Evolutionary conservation across 345 rosid species (phyloP), one percentile per base, ranked within the genome.

Genomic region (Draba incana): DNA sequence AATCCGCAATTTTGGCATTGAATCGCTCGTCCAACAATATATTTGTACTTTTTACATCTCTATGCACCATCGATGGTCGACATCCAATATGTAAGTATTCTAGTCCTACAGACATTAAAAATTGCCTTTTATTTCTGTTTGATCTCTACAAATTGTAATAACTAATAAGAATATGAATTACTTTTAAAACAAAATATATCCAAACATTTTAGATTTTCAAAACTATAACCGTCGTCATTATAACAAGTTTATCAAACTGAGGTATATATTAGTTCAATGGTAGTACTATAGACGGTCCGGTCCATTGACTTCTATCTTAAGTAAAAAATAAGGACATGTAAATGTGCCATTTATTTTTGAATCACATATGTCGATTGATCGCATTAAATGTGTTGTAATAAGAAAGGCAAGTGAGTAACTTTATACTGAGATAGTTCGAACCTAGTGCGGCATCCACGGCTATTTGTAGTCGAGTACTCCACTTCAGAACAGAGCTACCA

Each of bases 391-490:
- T 55, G 3, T 10, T 14, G 25, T 4, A 39, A 35, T 33, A 2
- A 55, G n/a, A 33, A 43, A n/a, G 33, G 35, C 12, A 33, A 14
- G 59, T 55, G 4, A 30, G 2, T 53, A 23, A 53, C 7, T 28
- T 28, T 1, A 13, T 4, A 27, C 2, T 6, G 35, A 42, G 24
- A 2, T 61, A 6, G 9, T n/a, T 15, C 37, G 27, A 35, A 79
- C 86, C 84, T 80, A 75, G 77, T 41, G 80, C 83, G 1, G 81
- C 64, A 5, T 72, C 86, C 13, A 57, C 10, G 5, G 80, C 80
- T 31, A 80, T 78, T 10, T n/a, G 68, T 15, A 82, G 44, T 43
- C 84, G 76, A 45, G 53, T 49, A 41, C 51, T 69, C 84, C 86
- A 82, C 0, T 4, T 63, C 56, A 63, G 20, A 13, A 23, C 13